Percentiles rank a stretch among this genome's conserved stretches.
Evolutionary conservation across 1,139 yeast genomes (phyloP).

Genomic region (Geotrichum siamense): DNA sequence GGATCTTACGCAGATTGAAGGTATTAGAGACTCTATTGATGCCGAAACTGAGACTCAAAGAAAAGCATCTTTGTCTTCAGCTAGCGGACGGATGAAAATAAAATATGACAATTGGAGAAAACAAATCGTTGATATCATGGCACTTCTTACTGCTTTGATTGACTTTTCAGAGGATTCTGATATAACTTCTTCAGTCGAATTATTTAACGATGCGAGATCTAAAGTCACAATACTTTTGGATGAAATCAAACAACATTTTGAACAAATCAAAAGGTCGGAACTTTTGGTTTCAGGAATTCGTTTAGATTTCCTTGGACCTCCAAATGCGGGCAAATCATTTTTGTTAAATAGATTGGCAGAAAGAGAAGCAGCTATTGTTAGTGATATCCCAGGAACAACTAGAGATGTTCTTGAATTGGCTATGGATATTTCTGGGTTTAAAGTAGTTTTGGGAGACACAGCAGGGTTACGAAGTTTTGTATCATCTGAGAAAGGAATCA

Average conservation of each 20-base stretch:
- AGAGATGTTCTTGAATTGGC: slow-evolving; percentile 82
- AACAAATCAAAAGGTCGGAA: slow-evolving; percentile 52
- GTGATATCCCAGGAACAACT: slow-evolving; percentile 90
- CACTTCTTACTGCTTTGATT: slow-evolving; percentile 75
- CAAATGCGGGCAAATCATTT: slow-evolving; percentile 95
- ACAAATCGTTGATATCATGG: slow-evolving; percentile 56
- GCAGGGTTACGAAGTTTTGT: slow-evolving; percentile 71
- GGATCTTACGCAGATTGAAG: slow-evolving; percentile 81
- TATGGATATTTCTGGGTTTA: slow-evolving; percentile 74
- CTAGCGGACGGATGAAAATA: slow-evolving; percentile 57
- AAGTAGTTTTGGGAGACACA: slow-evolving; percentile 80
- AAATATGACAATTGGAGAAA: slow-evolving; percentile 62
- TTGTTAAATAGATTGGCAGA: slow-evolving; percentile 65
- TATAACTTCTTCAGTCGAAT: slow-evolving; percentile 47
- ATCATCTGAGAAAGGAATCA: slow-evolving; percentile 9
- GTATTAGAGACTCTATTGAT: slow-evolving; percentile 78
- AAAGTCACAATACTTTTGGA: slow-evolving; percentile 40
- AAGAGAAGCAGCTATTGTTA: slow-evolving; percentile 85
- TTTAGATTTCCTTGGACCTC: slow-evolving; percentile 76
- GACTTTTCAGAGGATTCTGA: slow-evolving; percentile 92
- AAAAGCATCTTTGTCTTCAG: slow-evolving; percentile 60
- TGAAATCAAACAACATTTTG: slow-evolving; percentile 41
- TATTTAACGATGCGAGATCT: slow-evolving; percentile 43
- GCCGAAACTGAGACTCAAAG: slow-evolving; percentile 93
- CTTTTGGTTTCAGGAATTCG: slow-evolving; percentile 67